Evolutionary conservation across 2,329 filamentous ascomycete genomes (phyloP).

Genomic region (Xylariaceae sp.): DNA sequence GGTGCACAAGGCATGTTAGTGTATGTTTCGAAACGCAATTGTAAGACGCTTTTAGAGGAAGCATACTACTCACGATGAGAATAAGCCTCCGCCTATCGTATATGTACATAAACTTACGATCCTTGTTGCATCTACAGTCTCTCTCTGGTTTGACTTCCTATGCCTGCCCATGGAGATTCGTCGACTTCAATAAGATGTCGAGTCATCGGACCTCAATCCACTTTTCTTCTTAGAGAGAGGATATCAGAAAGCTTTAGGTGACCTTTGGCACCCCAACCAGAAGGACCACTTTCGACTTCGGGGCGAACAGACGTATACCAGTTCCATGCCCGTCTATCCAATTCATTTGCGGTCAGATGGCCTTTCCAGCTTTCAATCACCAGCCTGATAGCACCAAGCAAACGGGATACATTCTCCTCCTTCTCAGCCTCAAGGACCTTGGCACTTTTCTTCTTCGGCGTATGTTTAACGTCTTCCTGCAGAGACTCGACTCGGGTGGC

Average conservation of each 20-base stretch:
- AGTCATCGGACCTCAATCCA: too few species aligned
- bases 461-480: slow-evolving; percentile 14
- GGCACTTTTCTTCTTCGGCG: slow-evolving; percentile 49
- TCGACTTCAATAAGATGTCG: too few species aligned
- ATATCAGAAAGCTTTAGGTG: slow-evolving; percentile 64
- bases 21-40: too few species aligned
- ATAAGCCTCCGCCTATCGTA: too few species aligned
- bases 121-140: too few species aligned
- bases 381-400: slow-evolving; percentile 68
- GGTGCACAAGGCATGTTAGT: too few species aligned
- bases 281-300: slow-evolving; percentile 67
- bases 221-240: slow-evolving; percentile 51
- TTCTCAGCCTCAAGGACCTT: slow-evolving; percentile 56
- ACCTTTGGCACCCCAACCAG: slow-evolving; percentile 82
- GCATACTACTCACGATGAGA: too few species aligned
- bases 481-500: slow-evolving; percentile 34
- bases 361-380: slow-evolving; percentile 70
- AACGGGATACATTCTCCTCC: slow-evolving; percentile 62
- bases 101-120: too few species aligned
- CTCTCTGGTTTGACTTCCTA: too few species aligned
- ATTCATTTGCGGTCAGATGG: slow-evolving; percentile 58
- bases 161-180: too few species aligned
- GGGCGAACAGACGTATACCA: slow-evolving; percentile 80
- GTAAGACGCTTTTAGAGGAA: too few species aligned
- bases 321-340: slow-evolving; percentile 72